A percentile compares a stretch with the other conserved stretches of the same genome.
Evolutionary conservation across 495 filamentous ascomycete genomes (phyloP).

Genomic region (Neurospora sp.): DNA sequence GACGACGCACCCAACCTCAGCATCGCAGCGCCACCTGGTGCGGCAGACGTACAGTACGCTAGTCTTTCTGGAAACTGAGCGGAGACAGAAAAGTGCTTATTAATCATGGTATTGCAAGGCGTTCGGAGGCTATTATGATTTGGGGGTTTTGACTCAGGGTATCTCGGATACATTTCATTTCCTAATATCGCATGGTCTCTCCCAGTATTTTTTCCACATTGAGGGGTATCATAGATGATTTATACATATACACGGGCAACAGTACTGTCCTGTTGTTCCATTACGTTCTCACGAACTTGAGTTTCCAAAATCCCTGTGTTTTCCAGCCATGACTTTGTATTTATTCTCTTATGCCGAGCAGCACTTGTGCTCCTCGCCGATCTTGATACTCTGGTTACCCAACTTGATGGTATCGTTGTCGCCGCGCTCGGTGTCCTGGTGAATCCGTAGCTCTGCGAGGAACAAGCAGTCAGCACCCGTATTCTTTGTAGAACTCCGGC

Average conservation of each 20-base stretch:
- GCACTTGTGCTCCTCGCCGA: constrained; percentile 36
- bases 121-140: constrained; percentile 29
- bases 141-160: constrained; percentile 11
- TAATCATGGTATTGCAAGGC: constrained; percentile 32
- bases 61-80: constrained; percentile 69
- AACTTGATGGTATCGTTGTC: constrained; percentile 82
- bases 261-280: constrained; percentile 5
- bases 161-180: constrained; percentile 6
- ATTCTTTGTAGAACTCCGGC: not conserved
- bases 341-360: constrained; percentile 22
- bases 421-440: constrained; percentile 80
- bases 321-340: not conserved
- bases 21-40: constrained; percentile 77
- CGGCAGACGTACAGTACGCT: constrained; percentile 69
- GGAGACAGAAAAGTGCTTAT: constrained; percentile 18
- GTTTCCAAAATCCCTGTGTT: not conserved
- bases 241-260: constrained; percentile 16
- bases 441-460: constrained; percentile 65
- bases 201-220: constrained; percentile 11
- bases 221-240: constrained; percentile 25
- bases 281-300: not conserved
- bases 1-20: constrained; percentile 41
- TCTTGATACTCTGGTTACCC: constrained; percentile 30
- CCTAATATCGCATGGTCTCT: constrained; percentile 10
- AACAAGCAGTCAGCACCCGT: constrained; percentile 1